These are phyloP conservation scores for Trichoderma sp. DNA, from an alignment of 2,329 filamentous ascomycete species.

Conservation along the genomic window DNA sequence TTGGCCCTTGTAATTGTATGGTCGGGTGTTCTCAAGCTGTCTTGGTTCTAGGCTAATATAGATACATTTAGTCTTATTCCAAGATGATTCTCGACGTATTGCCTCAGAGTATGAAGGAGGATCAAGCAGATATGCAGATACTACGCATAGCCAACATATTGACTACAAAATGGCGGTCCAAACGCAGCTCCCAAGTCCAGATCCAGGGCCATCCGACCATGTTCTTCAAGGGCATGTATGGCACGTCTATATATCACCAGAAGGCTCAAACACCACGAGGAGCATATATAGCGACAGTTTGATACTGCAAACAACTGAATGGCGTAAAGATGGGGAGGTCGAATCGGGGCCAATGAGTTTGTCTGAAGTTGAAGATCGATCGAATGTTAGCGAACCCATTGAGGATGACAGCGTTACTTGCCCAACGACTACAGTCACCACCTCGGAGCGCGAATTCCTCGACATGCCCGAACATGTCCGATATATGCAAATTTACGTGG, in stretches of 20 bases:
- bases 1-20: constrained; percentile 28
- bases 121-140: constrained; percentile 63
- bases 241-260: constrained; percentile 6
- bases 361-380: constrained; percentile 8
- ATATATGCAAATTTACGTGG: constrained; percentile 91
- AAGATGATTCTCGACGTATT: constrained; percentile 85
- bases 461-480: constrained; percentile 73
- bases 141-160: neutral
- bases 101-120: constrained; percentile 88
- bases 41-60: neutral
- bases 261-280: neutral
- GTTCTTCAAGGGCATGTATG: constrained; percentile 3
- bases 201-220: neutral
- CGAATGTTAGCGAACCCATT: neutral
- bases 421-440: neutral
- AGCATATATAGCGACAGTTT: constrained; percentile 10
- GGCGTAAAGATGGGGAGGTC: neutral
- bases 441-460: constrained; percentile 56
- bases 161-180: neutral
- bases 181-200: neutral
- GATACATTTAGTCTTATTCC: constrained; percentile 62
- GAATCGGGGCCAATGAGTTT: neutral
- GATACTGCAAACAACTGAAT: constrained; percentile 9
- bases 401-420: neutral
- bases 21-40: no score